Base-by-base conservation (phyloP, 768 basidiomycete species). In the Tricholoma terreum region DNA sequence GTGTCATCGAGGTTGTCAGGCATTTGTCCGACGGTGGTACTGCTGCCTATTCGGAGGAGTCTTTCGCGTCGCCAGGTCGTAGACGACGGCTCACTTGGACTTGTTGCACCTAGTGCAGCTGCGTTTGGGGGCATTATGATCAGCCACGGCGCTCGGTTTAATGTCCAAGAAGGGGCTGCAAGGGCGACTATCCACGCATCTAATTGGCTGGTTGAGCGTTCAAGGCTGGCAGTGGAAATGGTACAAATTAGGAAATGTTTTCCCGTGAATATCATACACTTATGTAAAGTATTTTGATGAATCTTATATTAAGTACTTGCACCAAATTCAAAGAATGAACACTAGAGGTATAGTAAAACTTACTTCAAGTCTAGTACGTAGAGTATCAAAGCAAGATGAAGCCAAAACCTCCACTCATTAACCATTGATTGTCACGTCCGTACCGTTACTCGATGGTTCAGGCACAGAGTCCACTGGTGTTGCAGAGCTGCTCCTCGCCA, bases 61-160 rank as follows among this genome's bases (percentile, higher is more conserved):
- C 87, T 79, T 58, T 84, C 74, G 22, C 87, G 77, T 53, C 86
- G 79, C 83, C 81, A 84, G 22, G 78, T 75, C 2, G 83, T 85
- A 15, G 80, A 73, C 3, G 84, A 81, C 0, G 87, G 84, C 0
- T 77, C 78, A 55, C 73, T 70, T 38, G 80, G 65, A 6, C 12
- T 8, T 27, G 24, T 11, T 8, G 22, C 1, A 31, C 46, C 46
- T n/a, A 9, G 7, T 30, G 30, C 27, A 30, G 24, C 24, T 27
- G n/a, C n/a, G n/a, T n/a, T n/a, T n/a, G n/a, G n/a, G n/a, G 24
- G 24, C 24, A 27, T 27, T 27, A 27, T 27, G 24, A 6, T n/a
- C n/a, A n/a, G n/a, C n/a, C n/a, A n/a, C n/a, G n/a, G n/a, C n/a
- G n/a, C n/a, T n/a, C n/a, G n/a, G n/a, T n/a, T n/a, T n/a, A n/a